Base-by-base conservation (phyloP, 1,284 basidiomycete genomes). In the Heterobasidion irregulare region DNA sequence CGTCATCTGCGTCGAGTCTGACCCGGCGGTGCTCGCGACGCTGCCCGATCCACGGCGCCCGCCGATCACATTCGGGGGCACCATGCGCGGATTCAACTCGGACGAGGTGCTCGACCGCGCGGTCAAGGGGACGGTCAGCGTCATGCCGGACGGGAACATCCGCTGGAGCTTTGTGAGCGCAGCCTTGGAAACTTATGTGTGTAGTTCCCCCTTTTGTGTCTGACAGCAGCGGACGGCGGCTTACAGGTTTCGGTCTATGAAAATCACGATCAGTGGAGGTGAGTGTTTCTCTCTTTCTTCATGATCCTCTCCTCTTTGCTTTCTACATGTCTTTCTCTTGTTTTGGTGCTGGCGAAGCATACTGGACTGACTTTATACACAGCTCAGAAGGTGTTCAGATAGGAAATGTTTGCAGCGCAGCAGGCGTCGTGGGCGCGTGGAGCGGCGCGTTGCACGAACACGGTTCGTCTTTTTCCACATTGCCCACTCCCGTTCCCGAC, bases 351-450 rank as follows among this genome's bases (percentile, higher is more conserved):
- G 10, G 38, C 8, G 0, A 41, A 7, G 38, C n/a, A 10, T 41
- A 7, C 4, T 4, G 38, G 26, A 26, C 26, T 41, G 38, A 41
- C 38, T 12, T 41, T 1, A 18, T 9, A 12, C 50, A 50, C 52
- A 72, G 77, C 53, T 86, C 83, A 33, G 80, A 82, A 66, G 84
- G 81, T 18, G 72, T 83, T 2, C 84, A 87, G 63, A 64, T 88
- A 16, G 84, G 84, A 9, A 74, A 75, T 34, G 70, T 82, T 16
- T 79, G 76, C 35, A 85, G 83, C 64, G 80, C 80, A 6, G 75
- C 76, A 51, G 86, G 85, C 3, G 70, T 87, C 15, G 74, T 82
- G 26, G 84, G 86, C 4, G 73, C 78, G 9, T 89, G 84, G 84
- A 80, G 80, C 2, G 82, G 82, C 5, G 77, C 75, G 12, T 64